A percentile compares a stretch with the other conserved stretches of the same genome.
Evolutionary conservation across 345 rosid species (phyloP).

Genomic region (Pistacia atlantica): DNA sequence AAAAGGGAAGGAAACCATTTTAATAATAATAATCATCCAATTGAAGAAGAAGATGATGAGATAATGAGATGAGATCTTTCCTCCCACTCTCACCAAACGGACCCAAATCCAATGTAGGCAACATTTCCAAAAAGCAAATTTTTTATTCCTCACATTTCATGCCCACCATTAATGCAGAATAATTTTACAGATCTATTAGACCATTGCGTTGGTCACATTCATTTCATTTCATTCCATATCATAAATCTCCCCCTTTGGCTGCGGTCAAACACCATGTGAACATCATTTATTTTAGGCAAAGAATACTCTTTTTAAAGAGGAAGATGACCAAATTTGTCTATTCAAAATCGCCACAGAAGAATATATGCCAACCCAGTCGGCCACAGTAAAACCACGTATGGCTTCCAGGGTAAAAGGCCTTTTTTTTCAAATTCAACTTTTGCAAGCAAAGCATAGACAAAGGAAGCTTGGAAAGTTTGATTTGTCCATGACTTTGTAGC

Average conservation of each 20-base stretch:
- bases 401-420: not conserved
- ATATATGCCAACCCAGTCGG: not conserved
- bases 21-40: not conserved
- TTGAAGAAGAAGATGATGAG: too few species aligned
- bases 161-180: not conserved
- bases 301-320: not conserved
- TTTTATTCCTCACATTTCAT: not conserved
- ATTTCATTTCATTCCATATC: not conserved
- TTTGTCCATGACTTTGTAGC: not conserved
- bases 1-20: constrained; percentile 1
- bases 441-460: too few species aligned
- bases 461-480: not conserved
- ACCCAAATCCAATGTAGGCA: constrained; percentile 6
- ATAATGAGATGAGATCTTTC: too few species aligned
- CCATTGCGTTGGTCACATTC: not conserved
- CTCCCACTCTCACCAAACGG: too few species aligned
- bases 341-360: too few species aligned
- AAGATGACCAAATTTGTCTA: too few species aligned
- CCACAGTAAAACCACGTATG: not conserved
- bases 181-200: not conserved
- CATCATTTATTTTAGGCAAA: not conserved
- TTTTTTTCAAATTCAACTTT: not conserved
- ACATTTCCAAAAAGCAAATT: not conserved
- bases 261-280: constrained; percentile 10
- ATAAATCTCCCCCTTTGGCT: not conserved